phyloP scores from a whole-genome alignment of 345 rosid species.

The Clausena lansium region DNA sequence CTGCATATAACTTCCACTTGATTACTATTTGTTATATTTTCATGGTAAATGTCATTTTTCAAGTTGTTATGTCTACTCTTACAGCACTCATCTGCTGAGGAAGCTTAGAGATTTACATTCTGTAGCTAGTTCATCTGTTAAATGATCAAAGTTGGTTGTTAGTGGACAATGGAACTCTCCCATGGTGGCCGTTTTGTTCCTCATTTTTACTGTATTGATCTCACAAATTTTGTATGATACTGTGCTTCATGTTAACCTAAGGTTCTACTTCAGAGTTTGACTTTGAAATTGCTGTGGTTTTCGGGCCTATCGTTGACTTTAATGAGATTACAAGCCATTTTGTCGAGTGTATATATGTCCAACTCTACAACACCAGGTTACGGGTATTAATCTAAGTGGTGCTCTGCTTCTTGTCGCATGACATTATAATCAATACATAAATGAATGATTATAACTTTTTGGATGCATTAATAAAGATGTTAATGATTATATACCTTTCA shows the following conservation, averaged over 20 bases:
- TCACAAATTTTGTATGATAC: not conserved
- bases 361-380: constrained; percentile 64
- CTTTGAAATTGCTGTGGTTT: constrained; percentile 20
- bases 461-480: not conserved
- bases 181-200: not conserved
- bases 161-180: not conserved
- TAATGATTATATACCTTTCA: not conserved
- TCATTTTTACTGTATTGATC: not conserved
- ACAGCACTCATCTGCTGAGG: not conserved
- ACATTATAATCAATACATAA: not conserved
- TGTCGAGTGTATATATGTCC: constrained; percentile 86
- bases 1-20: not conserved
- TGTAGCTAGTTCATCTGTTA: not conserved
- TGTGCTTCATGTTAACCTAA: not conserved
- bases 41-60: not conserved
- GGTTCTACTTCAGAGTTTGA: constrained; percentile 7
- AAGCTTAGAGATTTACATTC: not conserved
- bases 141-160: not conserved
- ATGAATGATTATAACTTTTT: not conserved
- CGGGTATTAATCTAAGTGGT: constrained; percentile 52
- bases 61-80: not conserved
- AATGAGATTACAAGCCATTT: constrained; percentile 85
- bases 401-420: not conserved
- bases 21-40: not conserved
- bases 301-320: constrained; percentile 85